Evolutionary conservation across 495 filamentous ascomycete species (phyloP).

Genomic region (Aspergillus affinis): DNA sequence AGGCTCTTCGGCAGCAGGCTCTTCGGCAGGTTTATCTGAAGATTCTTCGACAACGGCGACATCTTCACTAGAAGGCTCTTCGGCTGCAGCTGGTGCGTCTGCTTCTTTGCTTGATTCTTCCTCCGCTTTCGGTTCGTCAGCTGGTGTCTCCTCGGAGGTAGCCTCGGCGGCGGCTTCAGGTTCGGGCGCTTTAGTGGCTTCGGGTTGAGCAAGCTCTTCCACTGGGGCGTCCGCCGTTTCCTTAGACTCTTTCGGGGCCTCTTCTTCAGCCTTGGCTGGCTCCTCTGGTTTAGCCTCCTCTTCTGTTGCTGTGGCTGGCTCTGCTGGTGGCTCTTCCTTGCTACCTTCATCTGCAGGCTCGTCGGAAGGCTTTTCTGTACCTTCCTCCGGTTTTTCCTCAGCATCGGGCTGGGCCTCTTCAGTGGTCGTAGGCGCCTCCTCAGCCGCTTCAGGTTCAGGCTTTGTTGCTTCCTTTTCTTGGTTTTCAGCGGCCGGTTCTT

Average conservation of each 20-base stretch:
- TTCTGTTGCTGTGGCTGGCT: neutral
- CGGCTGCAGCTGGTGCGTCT: neutral
- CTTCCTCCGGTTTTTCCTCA: conserved; percentile 6
- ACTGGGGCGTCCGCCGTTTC: conserved; percentile 7
- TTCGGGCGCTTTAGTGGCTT: neutral
- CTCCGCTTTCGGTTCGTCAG: neutral
- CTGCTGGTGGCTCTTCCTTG: neutral
- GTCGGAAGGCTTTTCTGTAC: neutral
- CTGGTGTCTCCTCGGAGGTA: neutral
- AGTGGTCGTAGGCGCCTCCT: neutral
- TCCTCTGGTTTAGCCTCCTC: neutral
- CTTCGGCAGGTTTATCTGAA: too few relatives aligned
- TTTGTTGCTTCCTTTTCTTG: neutral
- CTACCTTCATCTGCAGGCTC: neutral
- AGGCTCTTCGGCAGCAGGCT: conserved; percentile 15
- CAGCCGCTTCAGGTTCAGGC: neutral
- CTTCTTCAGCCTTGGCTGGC: neutral
- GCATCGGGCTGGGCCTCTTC: neutral
- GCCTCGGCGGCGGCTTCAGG: neutral
- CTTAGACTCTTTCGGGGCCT: neutral
- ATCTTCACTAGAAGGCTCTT: too few relatives aligned
- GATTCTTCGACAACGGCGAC: too few relatives aligned
- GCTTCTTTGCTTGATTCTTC: conserved; percentile 3
- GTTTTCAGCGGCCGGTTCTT: neutral
- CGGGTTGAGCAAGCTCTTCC: conserved; percentile 1